Base-by-base conservation (phyloP, 2,329 filamentous ascomycete genomes). In the Penicillium olsonii region DNA sequence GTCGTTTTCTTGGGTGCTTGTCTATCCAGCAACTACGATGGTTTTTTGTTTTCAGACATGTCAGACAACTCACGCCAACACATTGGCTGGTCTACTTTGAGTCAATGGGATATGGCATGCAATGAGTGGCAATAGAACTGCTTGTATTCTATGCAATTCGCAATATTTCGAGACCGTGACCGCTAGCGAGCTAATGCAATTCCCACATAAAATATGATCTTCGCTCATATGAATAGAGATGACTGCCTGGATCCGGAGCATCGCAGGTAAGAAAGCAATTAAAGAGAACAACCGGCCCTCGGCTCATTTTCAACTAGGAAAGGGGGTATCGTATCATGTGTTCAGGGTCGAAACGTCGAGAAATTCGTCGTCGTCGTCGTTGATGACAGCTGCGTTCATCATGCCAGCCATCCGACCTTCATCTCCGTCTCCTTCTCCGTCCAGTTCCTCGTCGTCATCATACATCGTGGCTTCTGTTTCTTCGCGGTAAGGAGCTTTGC, bases 401-500 rank as follows among this genome's bases (percentile, higher is more conserved):
- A 74, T 61, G 49, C 69, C 70, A 19, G 69, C 69, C 50, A 73
- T 65, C 43, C 70, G 69, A 37, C 68, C 70, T 50, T 73, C 70
- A 24, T 73, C 71, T 35, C 14, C 17, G 15, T 35, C 33, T 35
- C 17, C 33, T 7, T 35, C 29, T 60, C 73, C 71, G 37, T 74
- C 71, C 43, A 73, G 52, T 57, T 74, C 71, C 51, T 74, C 73
- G 29, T 69, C 70, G 37, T 75, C 71, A 53, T 74, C 70, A 55
- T 72, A 74, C 68, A 74, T 74, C 27, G 71, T 73, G 37, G 67
- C 69, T 52, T 73, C 70, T 10, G 62, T 66, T 52, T 64, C 60
- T 31, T 68, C 67, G 31, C 59, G 66, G 24, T 54, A 60, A 37
- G 61, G 50, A 22, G 59, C 52, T 33, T 71, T 67, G 10, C 73